phyloP scores from a whole-genome alignment of 352 stramenopile genomes.

The Phytophthora sp. region DNA sequence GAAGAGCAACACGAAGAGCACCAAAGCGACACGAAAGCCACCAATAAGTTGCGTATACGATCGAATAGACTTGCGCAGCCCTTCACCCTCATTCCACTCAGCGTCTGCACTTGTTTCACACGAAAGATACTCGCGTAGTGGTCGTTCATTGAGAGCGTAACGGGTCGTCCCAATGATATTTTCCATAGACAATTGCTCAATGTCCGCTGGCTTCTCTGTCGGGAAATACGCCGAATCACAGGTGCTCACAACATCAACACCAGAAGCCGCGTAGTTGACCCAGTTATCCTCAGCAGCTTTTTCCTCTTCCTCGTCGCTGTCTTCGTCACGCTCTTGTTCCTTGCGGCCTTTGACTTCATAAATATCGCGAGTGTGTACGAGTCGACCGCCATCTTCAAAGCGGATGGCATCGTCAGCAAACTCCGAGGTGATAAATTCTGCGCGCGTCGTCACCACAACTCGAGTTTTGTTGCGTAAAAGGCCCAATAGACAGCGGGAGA shows the following conservation, averaged over 20 bases:
- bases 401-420: constrained; percentile 65
- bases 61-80: constrained; percentile 30
- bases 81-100: constrained; percentile 27
- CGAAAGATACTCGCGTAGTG: constrained; percentile 39
- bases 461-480: constrained; percentile 72
- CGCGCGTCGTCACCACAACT: constrained; percentile 71
- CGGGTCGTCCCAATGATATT: constrained; percentile 46
- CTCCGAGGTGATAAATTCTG: constrained; percentile 69
- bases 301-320: constrained; percentile 35
- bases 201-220: constrained; percentile 15
- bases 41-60: constrained; percentile 60
- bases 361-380: constrained; percentile 57
- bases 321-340: constrained; percentile 27
- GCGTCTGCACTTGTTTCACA: constrained; percentile 30
- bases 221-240: constrained; percentile 21
- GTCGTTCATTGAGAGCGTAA: constrained; percentile 26
- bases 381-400: constrained; percentile 49
- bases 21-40: constrained; percentile 49
- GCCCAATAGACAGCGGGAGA: constrained; percentile 76
- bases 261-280: constrained; percentile 47
- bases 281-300: constrained; percentile 19
- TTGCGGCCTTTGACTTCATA: constrained; percentile 29
- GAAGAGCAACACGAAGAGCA: constrained; percentile 69
- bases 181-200: constrained; percentile 45
- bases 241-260: constrained; percentile 14